These are phyloP conservation scores for Paramecium biaurelia DNA, from an alignment of 73 alveolate genomes.

Conservation along the genomic window DNA sequence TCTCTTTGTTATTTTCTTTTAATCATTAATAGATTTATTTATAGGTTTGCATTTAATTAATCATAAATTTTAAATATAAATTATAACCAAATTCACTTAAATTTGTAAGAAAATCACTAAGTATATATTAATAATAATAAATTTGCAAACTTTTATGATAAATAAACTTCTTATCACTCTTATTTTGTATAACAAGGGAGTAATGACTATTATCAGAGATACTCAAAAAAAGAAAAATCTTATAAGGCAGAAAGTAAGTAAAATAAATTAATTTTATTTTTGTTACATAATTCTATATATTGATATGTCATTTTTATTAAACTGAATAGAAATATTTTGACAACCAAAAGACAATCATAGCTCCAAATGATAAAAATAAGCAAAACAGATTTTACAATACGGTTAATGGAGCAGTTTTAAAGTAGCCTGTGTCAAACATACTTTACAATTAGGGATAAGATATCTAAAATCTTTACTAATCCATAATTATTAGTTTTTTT, in stretches of 20 bases:
- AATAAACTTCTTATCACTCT: no score
- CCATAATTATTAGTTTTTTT: neutral
- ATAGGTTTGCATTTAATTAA: neutral
- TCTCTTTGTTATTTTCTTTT: neutral
- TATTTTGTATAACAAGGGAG: no score
- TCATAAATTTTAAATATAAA: neutral
- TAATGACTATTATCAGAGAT: no score
- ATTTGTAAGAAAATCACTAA: neutral
- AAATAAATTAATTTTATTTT: neutral
- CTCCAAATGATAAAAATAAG: neutral
- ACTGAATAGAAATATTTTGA: neutral
- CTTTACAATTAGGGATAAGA: neutral
- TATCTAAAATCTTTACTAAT: neutral
- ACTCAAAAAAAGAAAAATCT: no score
- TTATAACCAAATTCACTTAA: neutral
- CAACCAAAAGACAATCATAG: neutral
- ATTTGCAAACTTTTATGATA: neutral
- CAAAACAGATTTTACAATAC: neutral
- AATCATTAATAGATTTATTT: neutral
- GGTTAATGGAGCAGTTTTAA: neutral
- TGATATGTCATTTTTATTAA: neutral
- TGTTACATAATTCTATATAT: neutral
- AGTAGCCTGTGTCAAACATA: slow-evolving; percentile 23
- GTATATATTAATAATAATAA: neutral
- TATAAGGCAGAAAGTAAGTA: no score